A percentile compares a stretch with the other conserved stretches of the same genome.
phyloP scores from a whole-genome alignment of 202 grass and related monocot genomes.

The Zizania palustris region DNA sequence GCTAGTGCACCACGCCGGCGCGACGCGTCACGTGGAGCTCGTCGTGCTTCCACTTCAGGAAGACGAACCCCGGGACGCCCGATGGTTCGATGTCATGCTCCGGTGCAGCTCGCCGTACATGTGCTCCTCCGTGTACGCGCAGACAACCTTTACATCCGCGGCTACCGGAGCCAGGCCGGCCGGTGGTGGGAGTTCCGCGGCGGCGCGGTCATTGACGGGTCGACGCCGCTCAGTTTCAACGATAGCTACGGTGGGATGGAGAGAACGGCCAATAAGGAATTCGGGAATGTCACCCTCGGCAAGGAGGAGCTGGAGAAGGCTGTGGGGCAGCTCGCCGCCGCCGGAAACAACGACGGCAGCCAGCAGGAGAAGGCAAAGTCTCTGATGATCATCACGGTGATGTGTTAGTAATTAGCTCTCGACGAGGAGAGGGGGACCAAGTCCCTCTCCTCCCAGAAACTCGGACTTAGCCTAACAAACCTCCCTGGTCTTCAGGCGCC shows the following conservation, averaged over 20 bases:
- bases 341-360: background rate
- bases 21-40: conserved; percentile 41
- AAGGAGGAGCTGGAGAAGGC: conserved; percentile 21
- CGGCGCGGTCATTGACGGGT: background rate
- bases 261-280: background rate
- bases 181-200: conserved; percentile 23
- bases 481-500: too few relatives aligned
- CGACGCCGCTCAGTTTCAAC: background rate
- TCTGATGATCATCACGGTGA: background rate
- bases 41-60: conserved; percentile 15
- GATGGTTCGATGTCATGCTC: conserved; percentile 35
- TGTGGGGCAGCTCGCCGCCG: background rate
- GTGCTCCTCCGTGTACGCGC: conserved; percentile 26
- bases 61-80: background rate
- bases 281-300: conserved; percentile 2
- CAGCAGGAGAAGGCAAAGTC: conserved; percentile 4
- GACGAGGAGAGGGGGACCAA: too few relatives aligned
- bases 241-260: conserved; percentile 24
- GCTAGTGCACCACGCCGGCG: conserved; percentile 38
- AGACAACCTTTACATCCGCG: conserved; percentile 42
- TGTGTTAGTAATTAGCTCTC: too few relatives aligned
- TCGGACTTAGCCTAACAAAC: too few relatives aligned
- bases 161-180: conserved; percentile 20
- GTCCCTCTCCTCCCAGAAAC: too few relatives aligned
- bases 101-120: background rate